phyloP scores from a whole-genome alignment of 768 basidiomycete genomes.

The Podaxis sp. region DNA sequence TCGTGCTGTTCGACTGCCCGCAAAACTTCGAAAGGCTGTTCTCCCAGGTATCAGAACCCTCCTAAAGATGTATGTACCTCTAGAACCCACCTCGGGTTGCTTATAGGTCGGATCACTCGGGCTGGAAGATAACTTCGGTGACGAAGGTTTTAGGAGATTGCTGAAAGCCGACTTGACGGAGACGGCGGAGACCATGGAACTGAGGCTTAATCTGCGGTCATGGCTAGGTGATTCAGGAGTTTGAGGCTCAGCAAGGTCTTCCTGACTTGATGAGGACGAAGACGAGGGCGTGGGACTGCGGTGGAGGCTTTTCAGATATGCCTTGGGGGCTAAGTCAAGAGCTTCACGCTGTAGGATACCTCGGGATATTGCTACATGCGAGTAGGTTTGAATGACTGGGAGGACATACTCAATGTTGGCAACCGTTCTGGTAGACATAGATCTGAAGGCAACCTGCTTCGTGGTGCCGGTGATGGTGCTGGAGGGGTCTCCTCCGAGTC shows the following conservation, averaged over 20 bases:
- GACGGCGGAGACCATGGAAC: conserved; percentile 17
- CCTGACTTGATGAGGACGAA: background rate
- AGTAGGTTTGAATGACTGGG: background rate
- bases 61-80: background rate
- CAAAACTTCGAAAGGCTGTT: conserved; percentile 58
- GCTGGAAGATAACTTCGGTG: conserved; percentile 6
- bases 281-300: background rate
- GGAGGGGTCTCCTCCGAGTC: conserved; percentile 14
- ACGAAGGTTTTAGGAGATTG: conserved; percentile 12
- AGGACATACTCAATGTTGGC: conserved; percentile 53
- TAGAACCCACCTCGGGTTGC: background rate
- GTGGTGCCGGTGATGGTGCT: conserved; percentile 18
- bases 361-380: conserved; percentile 21
- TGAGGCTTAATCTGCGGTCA: conserved; percentile 16
- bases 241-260: background rate
- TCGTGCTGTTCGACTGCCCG: conserved; percentile 84
- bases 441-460: conserved; percentile 39
- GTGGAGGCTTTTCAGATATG: conserved; percentile 33
- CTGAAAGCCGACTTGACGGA: conserved; percentile 14
- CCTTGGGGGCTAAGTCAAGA: conserved; percentile 47
- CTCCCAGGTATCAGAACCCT: background rate
- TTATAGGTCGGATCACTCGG: background rate
- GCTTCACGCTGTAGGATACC: conserved; percentile 76
- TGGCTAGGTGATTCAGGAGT: conserved; percentile 10
- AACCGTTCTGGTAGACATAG: conserved; percentile 68